A percentile compares a stretch with the other conserved stretches of the same genome.
Evolutionary conservation across 2,329 filamentous ascomycete genomes (phyloP).

Genomic region (Aspergillus aculeatinus): DNA sequence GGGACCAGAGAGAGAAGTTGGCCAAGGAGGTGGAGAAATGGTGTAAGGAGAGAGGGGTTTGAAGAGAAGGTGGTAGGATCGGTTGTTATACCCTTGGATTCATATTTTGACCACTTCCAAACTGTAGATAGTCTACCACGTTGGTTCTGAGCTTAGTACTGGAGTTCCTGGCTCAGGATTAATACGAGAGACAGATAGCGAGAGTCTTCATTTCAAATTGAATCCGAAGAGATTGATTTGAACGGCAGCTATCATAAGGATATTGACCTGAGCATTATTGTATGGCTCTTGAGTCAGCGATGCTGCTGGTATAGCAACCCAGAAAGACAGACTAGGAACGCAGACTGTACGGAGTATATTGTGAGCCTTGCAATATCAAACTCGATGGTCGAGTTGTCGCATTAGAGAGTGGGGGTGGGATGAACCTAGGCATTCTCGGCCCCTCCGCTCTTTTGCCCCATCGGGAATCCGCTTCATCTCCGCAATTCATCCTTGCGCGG

Average conservation of each 20-base stretch:
- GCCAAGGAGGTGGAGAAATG: slow-evolving; percentile 46
- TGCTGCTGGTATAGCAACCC: not conserved
- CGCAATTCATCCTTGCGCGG: not conserved
- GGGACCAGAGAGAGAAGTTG: slow-evolving; percentile 34
- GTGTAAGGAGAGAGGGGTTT: slow-evolving; percentile 48
- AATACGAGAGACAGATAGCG: not conserved
- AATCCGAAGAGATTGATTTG: too few species aligned
- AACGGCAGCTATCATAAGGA: too few species aligned
- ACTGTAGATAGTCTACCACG: too few species aligned
- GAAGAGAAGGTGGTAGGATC: not conserved
- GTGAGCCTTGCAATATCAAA: too few species aligned
- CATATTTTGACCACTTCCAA: too few species aligned
- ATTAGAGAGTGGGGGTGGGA: not conserved
- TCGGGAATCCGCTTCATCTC: not conserved
- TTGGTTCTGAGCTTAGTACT: not conserved
- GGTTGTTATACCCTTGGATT: not conserved
- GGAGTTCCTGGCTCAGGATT: not conserved
- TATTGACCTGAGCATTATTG: too few species aligned
- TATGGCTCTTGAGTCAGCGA: too few species aligned
- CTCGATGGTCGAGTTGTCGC: too few species aligned
- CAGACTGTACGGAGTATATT: too few species aligned
- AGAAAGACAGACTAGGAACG: too few species aligned
- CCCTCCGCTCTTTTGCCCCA: not conserved
- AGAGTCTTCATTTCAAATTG: too few species aligned
- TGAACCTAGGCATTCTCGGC: not conserved